Base-by-base conservation (phyloP, 805 yeast species). In the Candida broadrunensis region DNA sequence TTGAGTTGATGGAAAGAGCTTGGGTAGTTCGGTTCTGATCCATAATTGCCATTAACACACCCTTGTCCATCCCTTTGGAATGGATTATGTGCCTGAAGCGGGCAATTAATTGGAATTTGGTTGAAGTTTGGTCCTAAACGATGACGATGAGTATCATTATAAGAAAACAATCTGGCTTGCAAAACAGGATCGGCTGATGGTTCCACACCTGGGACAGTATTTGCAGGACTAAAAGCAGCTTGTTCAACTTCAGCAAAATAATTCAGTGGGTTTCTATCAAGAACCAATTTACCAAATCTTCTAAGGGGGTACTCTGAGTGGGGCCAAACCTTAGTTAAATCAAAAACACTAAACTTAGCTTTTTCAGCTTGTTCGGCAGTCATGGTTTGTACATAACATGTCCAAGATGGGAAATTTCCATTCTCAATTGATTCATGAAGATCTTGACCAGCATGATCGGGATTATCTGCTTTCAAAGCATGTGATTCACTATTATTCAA, bases 131-230 rank as follows among this genome's bases (percentile, higher is more conserved):
- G 73, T 38, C 87, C 87, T 58, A 86, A 67, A 67, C 95, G 77
- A 70, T 86, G 85, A 63, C 95, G 82, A 59, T 85, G 91, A 21
- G 95, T 86, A 63, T 86, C 95, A 39, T 90, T 82, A 67, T 86
- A 86, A 1, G 91, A 83, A 63, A 83, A 86, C 54, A 86, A 70
- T 67, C 95, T 78, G 9, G 89, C 78, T 62, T 86, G 93, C 56
- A 86, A 72, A 26, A 86, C 91, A 2, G 95, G 95, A 58, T 86
- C 95, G 43, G 87, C 87, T 27, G 88, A 80, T 14, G 91, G 77
- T 63, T 85, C 89, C 70, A 83, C 81, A 53, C 86, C 85, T 35
- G 93, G 93, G 26, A 85, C 85, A n/a, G 88, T 78, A 63, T 85
- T 87, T 13, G 89, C 80, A 45, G 95, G 95, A 2, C 90, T 80